phyloP scores from a whole-genome alignment of 164 flowering plant species.

The Paratinospora sagittata region DNA sequence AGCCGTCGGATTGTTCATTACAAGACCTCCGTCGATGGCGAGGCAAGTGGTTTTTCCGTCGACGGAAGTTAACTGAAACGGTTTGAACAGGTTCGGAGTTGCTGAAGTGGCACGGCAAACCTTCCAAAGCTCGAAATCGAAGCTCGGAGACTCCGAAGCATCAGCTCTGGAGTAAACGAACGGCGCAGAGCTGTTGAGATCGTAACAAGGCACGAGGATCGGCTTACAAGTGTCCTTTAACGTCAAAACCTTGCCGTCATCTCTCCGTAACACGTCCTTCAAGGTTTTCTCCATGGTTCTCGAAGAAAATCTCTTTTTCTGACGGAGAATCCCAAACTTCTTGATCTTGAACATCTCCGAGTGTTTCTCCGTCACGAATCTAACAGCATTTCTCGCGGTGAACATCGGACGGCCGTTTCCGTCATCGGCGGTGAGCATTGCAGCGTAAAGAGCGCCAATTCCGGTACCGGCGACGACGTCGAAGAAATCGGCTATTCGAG shows the following conservation, averaged over 20 bases:
- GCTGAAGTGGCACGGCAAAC: conserved; percentile 50
- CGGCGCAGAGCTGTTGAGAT: conserved; percentile 41
- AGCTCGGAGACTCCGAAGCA: conserved; percentile 40
- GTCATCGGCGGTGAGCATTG: conserved; percentile 38
- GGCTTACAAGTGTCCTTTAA: conserved; percentile 44
- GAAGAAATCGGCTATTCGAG: conserved; percentile 42
- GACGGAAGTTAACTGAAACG: conserved; percentile 50
- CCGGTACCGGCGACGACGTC: conserved; percentile 50
- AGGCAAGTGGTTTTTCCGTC: conserved; percentile 73
- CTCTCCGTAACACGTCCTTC: conserved; percentile 19
- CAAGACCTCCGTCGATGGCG: conserved; percentile 89
- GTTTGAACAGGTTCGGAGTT: conserved; percentile 46
- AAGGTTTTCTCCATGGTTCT: conserved; percentile 24
- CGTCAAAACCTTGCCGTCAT: conserved; percentile 31
- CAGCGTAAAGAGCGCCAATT: conserved; percentile 42
- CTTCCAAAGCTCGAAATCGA: conserved; percentile 43
- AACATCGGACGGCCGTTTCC: conserved; percentile 35
- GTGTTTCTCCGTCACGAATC: conserved; percentile 20
- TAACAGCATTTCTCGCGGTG: conserved; percentile 33
- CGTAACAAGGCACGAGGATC: conserved; percentile 47
- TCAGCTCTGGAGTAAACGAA: conserved; percentile 54
- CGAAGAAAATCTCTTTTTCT: conserved; percentile 15
- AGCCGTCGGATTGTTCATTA: conserved; percentile 94
- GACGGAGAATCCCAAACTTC: conserved; percentile 21
- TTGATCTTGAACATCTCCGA: conserved; percentile 18